These are phyloP conservation scores for Colletotrichum sp. DNA, from an alignment of 2,329 filamentous ascomycete genomes.

Conservation along the genomic window DNA sequence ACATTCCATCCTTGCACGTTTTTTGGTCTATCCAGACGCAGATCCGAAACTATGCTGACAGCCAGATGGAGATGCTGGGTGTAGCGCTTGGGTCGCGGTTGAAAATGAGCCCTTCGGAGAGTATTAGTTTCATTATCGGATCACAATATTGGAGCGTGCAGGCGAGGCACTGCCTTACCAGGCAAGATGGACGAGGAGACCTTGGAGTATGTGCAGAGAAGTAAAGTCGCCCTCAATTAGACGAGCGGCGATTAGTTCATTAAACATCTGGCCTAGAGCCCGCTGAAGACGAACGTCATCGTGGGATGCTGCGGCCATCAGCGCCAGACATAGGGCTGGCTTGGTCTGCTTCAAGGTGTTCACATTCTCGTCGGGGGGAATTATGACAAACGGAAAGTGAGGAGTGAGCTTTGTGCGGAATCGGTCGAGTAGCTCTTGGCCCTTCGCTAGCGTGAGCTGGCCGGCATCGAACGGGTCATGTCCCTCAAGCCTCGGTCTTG, in stretches of 20 bases:
- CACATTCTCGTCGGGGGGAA: constrained; percentile 23
- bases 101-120: constrained; percentile 34
- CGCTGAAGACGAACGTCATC: constrained; percentile 28
- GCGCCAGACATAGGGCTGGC: constrained; percentile 30
- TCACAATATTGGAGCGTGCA: not conserved
- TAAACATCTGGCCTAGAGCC: constrained; percentile 30
- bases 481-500: not conserved
- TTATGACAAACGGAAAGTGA: constrained; percentile 34
- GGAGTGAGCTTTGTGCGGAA: constrained; percentile 29
- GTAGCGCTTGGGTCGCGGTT: constrained; percentile 30
- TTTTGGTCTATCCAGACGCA: constrained; percentile 33
- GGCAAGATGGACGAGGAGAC: constrained; percentile 33
- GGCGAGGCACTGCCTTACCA: constrained; percentile 27
- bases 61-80: constrained; percentile 35
- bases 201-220: constrained; percentile 33
- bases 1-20: constrained; percentile 32
- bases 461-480: constrained; percentile 27
- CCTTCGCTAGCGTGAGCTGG: constrained; percentile 25
- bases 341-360: constrained; percentile 25
- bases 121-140: not conserved
- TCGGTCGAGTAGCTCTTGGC: constrained; percentile 28
- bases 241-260: constrained; percentile 28
- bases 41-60: constrained; percentile 33
- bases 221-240: constrained; percentile 29
- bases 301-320: constrained; percentile 30